Evolutionary conservation across 140 eudicot genomes (phyloP), one percentile per base, ranked within the genome.

Genomic region (Cichorium intybus): DNA sequence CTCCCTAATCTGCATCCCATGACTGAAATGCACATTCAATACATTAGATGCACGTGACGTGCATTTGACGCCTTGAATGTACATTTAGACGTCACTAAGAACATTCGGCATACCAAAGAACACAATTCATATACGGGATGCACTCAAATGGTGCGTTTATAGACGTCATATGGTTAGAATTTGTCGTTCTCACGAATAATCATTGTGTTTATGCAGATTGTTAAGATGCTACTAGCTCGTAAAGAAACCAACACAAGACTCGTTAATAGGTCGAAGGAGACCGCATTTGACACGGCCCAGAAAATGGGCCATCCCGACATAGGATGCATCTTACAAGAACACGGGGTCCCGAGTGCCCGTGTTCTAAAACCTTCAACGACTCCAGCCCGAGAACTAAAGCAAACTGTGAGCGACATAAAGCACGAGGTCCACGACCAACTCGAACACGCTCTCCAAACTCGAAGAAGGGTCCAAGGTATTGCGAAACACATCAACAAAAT

Each of bases 361-460:
- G 61, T 68, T 15, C 34, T 83, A 6, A 79, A 85, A 56, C 90
- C 92, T 1, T 69, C 75, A 31, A 71, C 84, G 23, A 82, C 81
- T 56, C 95, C 95, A 12, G 85, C 89, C 10, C 74, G 92, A 53
- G 90, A 92, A 67, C 85, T 92, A 18, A 92, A 92, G 31, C 89
- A 92, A 73, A 88, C 98, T 0, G 98, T 92, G 27, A 92, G 98
- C 43, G 98, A 92, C 75, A 92, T 92, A 62, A 92, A 92, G 64
- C 93, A 88, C 45, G 98, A 88, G 51, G 98, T 92, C 57, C 98
- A 92, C 63, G 39, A 92, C 70, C 98, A 92, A 60, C 76, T 92
- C 26, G 92, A 88, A 66, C 98, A 92, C 80, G 83, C 98, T 18
- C 92, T 87, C 6, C 96, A 88, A 56, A 92, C 98, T 5, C 64